Evolutionary conservation across 1,284 basidiomycete species (phyloP), one percentile per base, ranked within the genome.

Genomic region (Marasmius tenuissimus): DNA sequence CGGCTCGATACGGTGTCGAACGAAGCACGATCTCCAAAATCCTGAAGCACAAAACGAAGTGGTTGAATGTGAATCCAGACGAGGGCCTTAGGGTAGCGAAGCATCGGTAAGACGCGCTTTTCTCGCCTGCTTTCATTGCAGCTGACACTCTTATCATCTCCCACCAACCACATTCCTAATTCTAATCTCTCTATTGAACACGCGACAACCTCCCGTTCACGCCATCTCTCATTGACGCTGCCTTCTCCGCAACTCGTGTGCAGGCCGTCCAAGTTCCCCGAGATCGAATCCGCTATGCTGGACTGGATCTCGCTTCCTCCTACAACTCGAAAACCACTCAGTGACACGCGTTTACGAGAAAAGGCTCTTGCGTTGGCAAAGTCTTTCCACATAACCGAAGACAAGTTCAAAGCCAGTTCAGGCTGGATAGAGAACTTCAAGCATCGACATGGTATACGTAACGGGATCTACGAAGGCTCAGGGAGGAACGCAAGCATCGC

Each of bases 381-480:
- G 50, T 74, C 72, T 22, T 78, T 88, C 57, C 77, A 82, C 62
- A 86, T 85, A 66, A 70, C 82, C 50, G 81, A 87, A 56, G 88
- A 91, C 63, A 85, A 86, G 71, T 96, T 96, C 85, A 96, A 95
- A 76, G 94, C 92, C 27, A 93, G 89, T 66, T 87, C 89, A 18
- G 93, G 93, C 4, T 96, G 94, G 94, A 83, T 96, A 60, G 93
- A 96, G 70, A 94, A 93, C 73, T 96, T 95, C 81, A 95, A 95
- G 75, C 83, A 87, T 67, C 87, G 94, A 45, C 84, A 89, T 68
- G 84, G 84, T 58, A 91, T 94, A 62, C 81, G 84, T 38, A 85
- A 85, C 34, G 89, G 89, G 0, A 78, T 84, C 20, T 91, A 84
- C 82, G 72, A 76, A 27, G 83, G 83, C 35, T 68, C 74, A 53